phyloP scores from a whole-genome alignment of 192 early-diverging fungal species.

The Kappamyces sp. region DNA sequence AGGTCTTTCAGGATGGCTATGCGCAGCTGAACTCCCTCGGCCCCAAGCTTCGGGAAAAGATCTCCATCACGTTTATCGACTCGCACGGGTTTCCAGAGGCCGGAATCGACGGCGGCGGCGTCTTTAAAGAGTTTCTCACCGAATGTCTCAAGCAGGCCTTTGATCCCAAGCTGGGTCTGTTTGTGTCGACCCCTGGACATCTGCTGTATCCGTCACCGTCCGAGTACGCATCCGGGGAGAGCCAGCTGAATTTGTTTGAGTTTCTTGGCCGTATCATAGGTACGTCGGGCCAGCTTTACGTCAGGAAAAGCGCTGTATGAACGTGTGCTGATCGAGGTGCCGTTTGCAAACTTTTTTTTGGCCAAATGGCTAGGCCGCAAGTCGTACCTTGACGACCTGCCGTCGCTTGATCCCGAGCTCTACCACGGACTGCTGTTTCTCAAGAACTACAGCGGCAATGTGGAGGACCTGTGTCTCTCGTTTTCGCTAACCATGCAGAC shows the following conservation, averaged over 20 bases:
- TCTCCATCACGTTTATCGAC: slow-evolving; percentile 83
- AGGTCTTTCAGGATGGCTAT: slow-evolving; percentile 89
- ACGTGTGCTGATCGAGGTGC: slow-evolving; percentile 44
- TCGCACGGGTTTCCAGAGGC: slow-evolving; percentile 78
- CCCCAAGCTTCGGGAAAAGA: slow-evolving; percentile 60
- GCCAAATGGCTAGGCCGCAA: slow-evolving; percentile 40
- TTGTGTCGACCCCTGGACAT: slow-evolving; percentile 33
- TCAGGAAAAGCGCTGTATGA: slow-evolving; percentile 49
- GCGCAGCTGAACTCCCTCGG: slow-evolving; percentile 60
- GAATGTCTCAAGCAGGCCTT: slow-evolving; percentile 45
- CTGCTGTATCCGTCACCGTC: slow-evolving; percentile 39
- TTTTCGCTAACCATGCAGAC: slow-evolving; percentile 28
- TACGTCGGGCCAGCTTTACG: no score
- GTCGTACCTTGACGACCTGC: slow-evolving; percentile 52
- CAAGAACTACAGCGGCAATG: slow-evolving; percentile 40
- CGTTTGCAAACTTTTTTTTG: slow-evolving; percentile 49
- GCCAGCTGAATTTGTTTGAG: slow-evolving; percentile 39
- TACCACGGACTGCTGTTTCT: slow-evolving; percentile 44
- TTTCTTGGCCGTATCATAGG: slow-evolving; percentile 49
- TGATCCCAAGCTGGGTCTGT: slow-evolving; percentile 36
- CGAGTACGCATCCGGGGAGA: slow-evolving; percentile 19
- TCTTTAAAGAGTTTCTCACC: slow-evolving; percentile 97
- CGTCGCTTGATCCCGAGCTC: slow-evolving; percentile 40
- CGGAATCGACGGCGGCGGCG: slow-evolving; percentile 94
- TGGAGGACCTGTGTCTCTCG: slow-evolving; percentile 39